Conservation (phyloP, 2,329 filamentous ascomycete species). For the Rachicladosporium sp. region DNA sequence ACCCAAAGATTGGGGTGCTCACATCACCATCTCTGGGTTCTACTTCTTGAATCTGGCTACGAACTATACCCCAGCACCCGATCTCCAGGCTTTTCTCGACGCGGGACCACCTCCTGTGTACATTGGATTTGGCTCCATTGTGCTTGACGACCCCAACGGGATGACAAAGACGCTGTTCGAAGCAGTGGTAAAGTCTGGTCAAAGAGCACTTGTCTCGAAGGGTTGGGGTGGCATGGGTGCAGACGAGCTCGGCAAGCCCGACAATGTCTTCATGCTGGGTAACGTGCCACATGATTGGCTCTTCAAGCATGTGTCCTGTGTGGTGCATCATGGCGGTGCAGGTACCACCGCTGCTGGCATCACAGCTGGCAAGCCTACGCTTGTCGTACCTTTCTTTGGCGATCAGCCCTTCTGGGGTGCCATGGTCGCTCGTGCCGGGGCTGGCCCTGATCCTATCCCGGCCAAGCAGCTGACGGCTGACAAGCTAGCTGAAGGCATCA, state of each 20-base stretch:
- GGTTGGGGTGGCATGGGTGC: constrained; percentile 41
- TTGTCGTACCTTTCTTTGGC: constrained; percentile 46
- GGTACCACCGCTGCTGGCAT: constrained; percentile 47
- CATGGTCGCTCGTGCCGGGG: constrained; percentile 38
- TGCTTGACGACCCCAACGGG: constrained; percentile 61
- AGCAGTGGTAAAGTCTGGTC: constrained; percentile 44
- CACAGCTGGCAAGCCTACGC: constrained; percentile 38
- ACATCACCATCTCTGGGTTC: constrained; percentile 65
- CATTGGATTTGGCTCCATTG: constrained; percentile 74
- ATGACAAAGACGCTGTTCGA: constrained; percentile 63
- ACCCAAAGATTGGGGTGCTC: constrained; percentile 59
- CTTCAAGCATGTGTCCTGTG: constrained; percentile 42
- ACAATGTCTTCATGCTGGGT: constrained; percentile 38
- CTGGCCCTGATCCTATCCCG: constrained; percentile 38
- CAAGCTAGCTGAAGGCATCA: constrained; percentile 35
- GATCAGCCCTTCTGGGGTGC: constrained; percentile 46
- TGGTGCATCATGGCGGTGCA: constrained; percentile 48
- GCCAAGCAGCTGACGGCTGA: constrained; percentile 33
- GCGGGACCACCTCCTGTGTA: constrained; percentile 63
- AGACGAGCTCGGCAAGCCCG: constrained; percentile 25
- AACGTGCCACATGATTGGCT: constrained; percentile 49
- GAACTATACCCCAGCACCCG: constrained; percentile 52
- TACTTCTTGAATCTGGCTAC: constrained; percentile 60
- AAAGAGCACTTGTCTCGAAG: constrained; percentile 42
- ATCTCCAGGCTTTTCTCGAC: constrained; percentile 53